Evolutionary conservation across 495 filamentous ascomycete genomes (phyloP).

Genomic region (Aspergillus cristatus): DNA sequence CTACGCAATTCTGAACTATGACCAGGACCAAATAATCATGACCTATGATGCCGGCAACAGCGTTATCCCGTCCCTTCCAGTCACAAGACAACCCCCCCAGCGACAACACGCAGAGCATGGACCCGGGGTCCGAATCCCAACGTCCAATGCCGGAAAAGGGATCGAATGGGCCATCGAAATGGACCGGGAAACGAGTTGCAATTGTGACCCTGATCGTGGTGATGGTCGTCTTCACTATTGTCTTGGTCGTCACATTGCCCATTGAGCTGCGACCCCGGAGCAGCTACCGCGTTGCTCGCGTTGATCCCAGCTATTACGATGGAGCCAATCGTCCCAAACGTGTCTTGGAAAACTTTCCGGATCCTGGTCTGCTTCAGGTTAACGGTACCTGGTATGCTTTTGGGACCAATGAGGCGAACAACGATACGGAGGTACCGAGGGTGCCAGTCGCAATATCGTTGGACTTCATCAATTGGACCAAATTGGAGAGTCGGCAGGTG

Average conservation of each 20-base stretch:
- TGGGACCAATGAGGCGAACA: constrained; percentile 20
- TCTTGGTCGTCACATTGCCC: constrained; percentile 1
- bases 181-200: too few relatives aligned
- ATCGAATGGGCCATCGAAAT: too few relatives aligned
- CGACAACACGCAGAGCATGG: too few relatives aligned
- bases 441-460: constrained; percentile 24
- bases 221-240: not conserved
- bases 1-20: too few relatives aligned
- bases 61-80: too few relatives aligned
- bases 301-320: constrained; percentile 15
- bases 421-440: constrained; percentile 12
- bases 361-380: constrained; percentile 25
- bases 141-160: too few relatives aligned
- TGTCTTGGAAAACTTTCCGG: constrained; percentile 23
- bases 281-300: not conserved
- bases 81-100: too few relatives aligned
- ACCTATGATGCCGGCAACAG: too few relatives aligned
- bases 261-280: constrained; percentile 4
- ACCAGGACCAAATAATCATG: too few relatives aligned
- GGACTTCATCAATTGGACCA: constrained; percentile 25
- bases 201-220: not conserved
- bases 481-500: constrained; percentile 17
- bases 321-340: constrained; percentile 14
- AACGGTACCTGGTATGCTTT: constrained; percentile 28
- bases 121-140: too few relatives aligned